A percentile compares a stretch with the other conserved stretches of the same genome.
phyloP scores from a whole-genome alignment of 2,329 filamentous ascomycete genomes.

The Alternaria angustiovoidea region DNA sequence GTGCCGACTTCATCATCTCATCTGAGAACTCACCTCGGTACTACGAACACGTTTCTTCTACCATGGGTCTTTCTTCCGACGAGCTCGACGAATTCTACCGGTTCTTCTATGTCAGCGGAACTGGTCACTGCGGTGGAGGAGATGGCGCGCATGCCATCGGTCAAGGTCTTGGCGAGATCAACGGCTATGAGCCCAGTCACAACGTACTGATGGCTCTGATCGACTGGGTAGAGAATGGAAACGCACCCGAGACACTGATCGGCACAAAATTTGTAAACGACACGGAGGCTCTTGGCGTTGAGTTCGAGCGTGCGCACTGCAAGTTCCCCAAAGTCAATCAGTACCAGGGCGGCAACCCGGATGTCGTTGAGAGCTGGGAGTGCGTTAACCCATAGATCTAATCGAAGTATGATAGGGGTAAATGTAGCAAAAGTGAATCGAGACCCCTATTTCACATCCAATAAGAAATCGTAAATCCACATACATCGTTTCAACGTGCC shows the following conservation, averaged over 20 bases:
- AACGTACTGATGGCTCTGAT: slow-evolving; percentile 60
- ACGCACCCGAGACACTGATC: slow-evolving; percentile 52
- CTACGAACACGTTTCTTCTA: slow-evolving; percentile 58
- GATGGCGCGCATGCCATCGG: slow-evolving; percentile 54
- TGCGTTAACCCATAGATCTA: slow-evolving; percentile 31
- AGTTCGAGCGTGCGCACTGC: slow-evolving; percentile 48
- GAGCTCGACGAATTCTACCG: slow-evolving; percentile 58
- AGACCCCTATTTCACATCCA: neutral
- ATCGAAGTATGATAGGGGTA: neutral
- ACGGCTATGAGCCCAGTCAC: slow-evolving; percentile 46
- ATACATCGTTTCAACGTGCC: neutral
- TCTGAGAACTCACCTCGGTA: slow-evolving; percentile 57
- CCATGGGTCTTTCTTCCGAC: slow-evolving; percentile 48
- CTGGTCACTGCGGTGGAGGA: slow-evolving; percentile 61
- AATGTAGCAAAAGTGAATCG: neutral
- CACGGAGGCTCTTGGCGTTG: slow-evolving; percentile 37
- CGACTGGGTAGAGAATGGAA: slow-evolving; percentile 56
- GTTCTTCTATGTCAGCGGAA: slow-evolving; percentile 62
- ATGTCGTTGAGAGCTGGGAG: slow-evolving; percentile 43
- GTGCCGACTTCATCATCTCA: slow-evolving; percentile 55
- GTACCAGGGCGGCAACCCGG: slow-evolving; percentile 46
- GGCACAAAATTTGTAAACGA: slow-evolving; percentile 46
- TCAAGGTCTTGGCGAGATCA: slow-evolving; percentile 26
- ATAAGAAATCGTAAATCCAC: no score
- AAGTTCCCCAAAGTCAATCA: slow-evolving; percentile 48